Base-by-base conservation (phyloP, 23 red algal genomes). In the Gracilaria domingensis region DNA sequence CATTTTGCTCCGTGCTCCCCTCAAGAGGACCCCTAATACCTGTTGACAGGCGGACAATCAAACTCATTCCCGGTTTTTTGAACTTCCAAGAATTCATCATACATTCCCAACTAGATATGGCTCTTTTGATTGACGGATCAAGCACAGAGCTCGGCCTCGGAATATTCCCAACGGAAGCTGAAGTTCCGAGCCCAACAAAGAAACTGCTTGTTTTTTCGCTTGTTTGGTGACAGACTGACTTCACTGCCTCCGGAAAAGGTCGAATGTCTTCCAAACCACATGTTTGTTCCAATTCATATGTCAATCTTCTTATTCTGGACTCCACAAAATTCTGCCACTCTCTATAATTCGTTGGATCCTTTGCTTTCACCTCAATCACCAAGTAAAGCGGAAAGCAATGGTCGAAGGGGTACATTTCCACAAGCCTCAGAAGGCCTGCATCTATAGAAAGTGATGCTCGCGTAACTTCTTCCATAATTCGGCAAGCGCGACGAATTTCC, bases 271-370 rank as follows among this genome's bases (percentile, higher is more conserved):
- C 39, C n/a, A 77, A 25, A 30, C 26, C 50, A 30, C 72, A 29
- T 8, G 39, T 77, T 50, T 77, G 72, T 51, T 77, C 72, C 39
- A 77, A 30, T 42, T 51, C 42, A 50, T 77, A 77, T 14, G 45
- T 77, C 26, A 77, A 51, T 77, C 72, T 77, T 77, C 72, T 26
- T 49, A 77, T 51, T 30, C 72, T 77, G 1, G 72, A 77, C 32
- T 77, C 72, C 72, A 77, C 72, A 30, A 77, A 77, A 77, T 45
- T 51, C 45, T 77, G 72, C 72, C 72, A 77, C 72, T 77, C 72
- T 50, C 72, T 77, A 14, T 77, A 30, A 1, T 77, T 42, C 39
- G 50, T 77, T 30, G 45, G 34, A 25, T 51, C 72, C 18, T 0
- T 45, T 14, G 72, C 72, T 28, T 45, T 49, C 6, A 77, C 45